Base-by-base conservation (phyloP, 208 protist genomes). In the Zelonia costaricensis region DNA sequence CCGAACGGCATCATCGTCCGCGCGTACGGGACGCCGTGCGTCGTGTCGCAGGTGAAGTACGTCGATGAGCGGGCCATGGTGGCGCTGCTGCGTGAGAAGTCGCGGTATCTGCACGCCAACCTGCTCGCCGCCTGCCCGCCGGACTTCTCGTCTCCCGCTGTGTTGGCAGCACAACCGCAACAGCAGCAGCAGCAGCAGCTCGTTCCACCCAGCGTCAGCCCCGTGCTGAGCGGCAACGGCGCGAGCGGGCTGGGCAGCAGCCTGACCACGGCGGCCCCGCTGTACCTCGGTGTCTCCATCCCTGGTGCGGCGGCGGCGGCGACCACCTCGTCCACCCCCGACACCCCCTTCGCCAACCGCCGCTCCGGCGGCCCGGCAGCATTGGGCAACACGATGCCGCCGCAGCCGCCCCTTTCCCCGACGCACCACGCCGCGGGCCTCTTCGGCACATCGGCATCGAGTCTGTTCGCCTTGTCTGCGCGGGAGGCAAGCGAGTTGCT, bases 11-110 rank as follows among this genome's bases (percentile, higher is more conserved):
- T 97, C 71, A 89, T 97, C 55, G 88, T 95, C 16, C 83, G 91
- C 10, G 91, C 88, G 1, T 97, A 95, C 68, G 91, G 91, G n/a
- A 97, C 91, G 5, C 88, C 88, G 22, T 94, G 88, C 49, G 80
- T 97, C 2, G 54, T 96, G n/a, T 92, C 85, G 20, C 46, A 65
- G 16, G 78, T 93, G 22, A 80, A 77, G 62, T 78, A 82, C 72
- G 76, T 91, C 7, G 71, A 89, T 43, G 70, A 79, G 42, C 62
- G 51, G 18, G 63, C 72, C 30, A 67, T 76, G 62, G 60, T 67
- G 36, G 28, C 20, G 27, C 42, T 69, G 0, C 42, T 69, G 40
- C 56, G 61, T 13, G 33, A 51, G 7, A 71, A 61, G 22, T 46
- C 44, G 15, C 57, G 52, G 42, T 64, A 66, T 36, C 44, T 65